Conservation (phyloP, 2,329 filamentous ascomycete species). For the Fusarium nisikadoi region DNA sequence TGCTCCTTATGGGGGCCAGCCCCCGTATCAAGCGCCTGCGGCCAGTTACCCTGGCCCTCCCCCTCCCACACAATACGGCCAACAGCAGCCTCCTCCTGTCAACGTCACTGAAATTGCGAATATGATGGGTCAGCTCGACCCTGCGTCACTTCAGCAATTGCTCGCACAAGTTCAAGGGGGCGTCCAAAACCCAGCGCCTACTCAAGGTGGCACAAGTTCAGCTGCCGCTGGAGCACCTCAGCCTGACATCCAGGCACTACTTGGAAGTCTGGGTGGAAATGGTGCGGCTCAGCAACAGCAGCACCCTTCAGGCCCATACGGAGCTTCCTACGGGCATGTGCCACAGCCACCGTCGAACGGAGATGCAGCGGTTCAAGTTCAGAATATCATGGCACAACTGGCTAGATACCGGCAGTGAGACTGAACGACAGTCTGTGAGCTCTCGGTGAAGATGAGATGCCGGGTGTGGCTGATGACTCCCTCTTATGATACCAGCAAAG, state of each 20-base stretch:
- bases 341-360: slow-evolving; percentile 44
- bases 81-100: slow-evolving; percentile 43
- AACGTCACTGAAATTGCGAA: slow-evolving; percentile 66
- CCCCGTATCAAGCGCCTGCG: slow-evolving; percentile 44
- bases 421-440: background rate
- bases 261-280: slow-evolving; percentile 53
- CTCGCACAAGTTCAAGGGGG: slow-evolving; percentile 65
- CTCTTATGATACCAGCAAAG: slow-evolving; percentile 32
- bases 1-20: slow-evolving; percentile 49
- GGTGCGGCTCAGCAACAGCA: slow-evolving; percentile 35
- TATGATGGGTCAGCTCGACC: slow-evolving; percentile 75
- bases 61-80: slow-evolving; percentile 48
- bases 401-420: slow-evolving; percentile 69
- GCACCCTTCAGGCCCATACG: slow-evolving; percentile 38
- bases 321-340: slow-evolving; percentile 48
- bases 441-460: background rate
- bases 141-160: slow-evolving; percentile 75
- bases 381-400: slow-evolving; percentile 80
- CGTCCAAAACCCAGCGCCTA: slow-evolving; percentile 22
- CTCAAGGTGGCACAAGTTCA: slow-evolving; percentile 35
- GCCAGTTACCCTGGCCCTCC: slow-evolving; percentile 43
- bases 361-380: slow-evolving; percentile 65
- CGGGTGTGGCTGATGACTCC: slow-evolving; percentile 10
- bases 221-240: slow-evolving; percentile 45
- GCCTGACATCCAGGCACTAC: slow-evolving; percentile 59